Conservation (phyloP, 306 rosid genomes). For the Alnus glutinosa region DNA sequence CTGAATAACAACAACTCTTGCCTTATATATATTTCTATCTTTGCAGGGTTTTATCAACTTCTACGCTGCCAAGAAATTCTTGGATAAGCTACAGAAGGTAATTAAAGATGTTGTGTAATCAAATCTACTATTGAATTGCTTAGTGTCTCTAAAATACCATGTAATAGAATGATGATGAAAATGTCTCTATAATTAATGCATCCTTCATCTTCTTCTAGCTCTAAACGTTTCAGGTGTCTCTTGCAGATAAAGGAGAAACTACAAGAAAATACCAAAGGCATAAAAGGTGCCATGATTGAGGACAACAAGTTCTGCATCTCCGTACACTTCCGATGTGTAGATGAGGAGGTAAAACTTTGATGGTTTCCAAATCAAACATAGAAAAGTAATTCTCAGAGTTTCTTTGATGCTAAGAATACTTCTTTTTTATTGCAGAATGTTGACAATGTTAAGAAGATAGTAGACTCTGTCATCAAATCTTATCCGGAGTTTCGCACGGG, state of each 20-base stretch:
- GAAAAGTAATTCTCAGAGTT: too few species aligned
- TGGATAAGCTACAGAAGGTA: too few species aligned
- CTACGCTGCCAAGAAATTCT: not conserved
- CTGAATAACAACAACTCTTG: too few species aligned
- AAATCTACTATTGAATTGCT: too few species aligned
- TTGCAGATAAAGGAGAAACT: conserved; percentile 44
- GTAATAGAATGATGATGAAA: not conserved
- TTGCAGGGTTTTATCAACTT: not conserved
- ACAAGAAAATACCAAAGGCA: conserved; percentile 22
- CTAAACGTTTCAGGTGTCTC: not conserved
- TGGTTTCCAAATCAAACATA: too few species aligned
- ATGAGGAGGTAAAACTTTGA: conserved; percentile 40
- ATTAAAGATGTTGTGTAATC: too few species aligned
- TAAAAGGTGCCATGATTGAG: conserved; percentile 49
- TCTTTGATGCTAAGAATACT: too few species aligned
- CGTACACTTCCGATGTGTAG: conserved; percentile 53
- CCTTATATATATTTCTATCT: not conserved
- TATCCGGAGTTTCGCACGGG: too few species aligned
- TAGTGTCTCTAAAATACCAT: not conserved
- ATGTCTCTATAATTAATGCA: not conserved
- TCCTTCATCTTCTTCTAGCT: not conserved
- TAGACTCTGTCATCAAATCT: too few species aligned
- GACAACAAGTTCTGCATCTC: conserved; percentile 49
- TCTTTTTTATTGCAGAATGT: too few species aligned
- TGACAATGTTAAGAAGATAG: too few species aligned